phyloP scores from a whole-genome alignment of 1,284 basidiomycete species.

The Malassezia dermatis region DNA sequence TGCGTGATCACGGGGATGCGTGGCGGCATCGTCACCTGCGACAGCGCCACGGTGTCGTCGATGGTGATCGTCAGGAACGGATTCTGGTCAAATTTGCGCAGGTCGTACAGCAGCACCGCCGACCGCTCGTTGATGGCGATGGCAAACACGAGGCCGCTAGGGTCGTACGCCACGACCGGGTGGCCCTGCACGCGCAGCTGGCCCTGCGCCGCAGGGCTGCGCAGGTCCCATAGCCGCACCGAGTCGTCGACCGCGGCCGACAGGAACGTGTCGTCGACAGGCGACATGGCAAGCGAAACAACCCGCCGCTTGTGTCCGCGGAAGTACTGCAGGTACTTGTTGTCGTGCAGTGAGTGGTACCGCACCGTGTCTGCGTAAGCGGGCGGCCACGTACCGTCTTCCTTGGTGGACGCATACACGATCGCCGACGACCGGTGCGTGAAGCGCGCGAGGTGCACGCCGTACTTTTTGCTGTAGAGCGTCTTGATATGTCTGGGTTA shows the following conservation, averaged over 20 bases:
- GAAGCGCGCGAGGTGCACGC: conserved; percentile 82
- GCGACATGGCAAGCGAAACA: conserved; percentile 79
- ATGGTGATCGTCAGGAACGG: conserved; percentile 76
- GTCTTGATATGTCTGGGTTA: conserved; percentile 57
- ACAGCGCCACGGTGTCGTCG: conserved; percentile 49
- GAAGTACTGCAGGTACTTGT: conserved; percentile 90
- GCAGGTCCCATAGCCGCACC: conserved; percentile 91
- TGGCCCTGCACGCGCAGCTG: conserved; percentile 54
- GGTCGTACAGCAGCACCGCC: conserved; percentile 58
- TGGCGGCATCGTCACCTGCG: conserved; percentile 51
- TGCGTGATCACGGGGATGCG: conserved; percentile 84
- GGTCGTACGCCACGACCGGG: conserved; percentile 81
- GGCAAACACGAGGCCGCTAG: conserved; percentile 79
- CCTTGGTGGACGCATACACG: conserved; percentile 85
- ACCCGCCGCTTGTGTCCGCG: conserved; percentile 74
- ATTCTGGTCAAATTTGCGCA: conserved; percentile 72
- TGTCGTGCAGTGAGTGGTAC: conserved; percentile 88
- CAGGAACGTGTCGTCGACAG: conserved; percentile 87
- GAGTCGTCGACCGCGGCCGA: conserved; percentile 86
- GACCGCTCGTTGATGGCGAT: conserved; percentile 63
- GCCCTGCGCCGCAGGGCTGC: conserved; percentile 61
- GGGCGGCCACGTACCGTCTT: conserved; percentile 55
- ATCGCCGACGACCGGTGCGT: conserved; percentile 79
- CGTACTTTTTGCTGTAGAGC: conserved; percentile 88
- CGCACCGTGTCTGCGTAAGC: conserved; percentile 61